phyloP scores from a whole-genome alignment of 371 early-diverging fungal genomes.

The Mucor saturninus region DNA sequence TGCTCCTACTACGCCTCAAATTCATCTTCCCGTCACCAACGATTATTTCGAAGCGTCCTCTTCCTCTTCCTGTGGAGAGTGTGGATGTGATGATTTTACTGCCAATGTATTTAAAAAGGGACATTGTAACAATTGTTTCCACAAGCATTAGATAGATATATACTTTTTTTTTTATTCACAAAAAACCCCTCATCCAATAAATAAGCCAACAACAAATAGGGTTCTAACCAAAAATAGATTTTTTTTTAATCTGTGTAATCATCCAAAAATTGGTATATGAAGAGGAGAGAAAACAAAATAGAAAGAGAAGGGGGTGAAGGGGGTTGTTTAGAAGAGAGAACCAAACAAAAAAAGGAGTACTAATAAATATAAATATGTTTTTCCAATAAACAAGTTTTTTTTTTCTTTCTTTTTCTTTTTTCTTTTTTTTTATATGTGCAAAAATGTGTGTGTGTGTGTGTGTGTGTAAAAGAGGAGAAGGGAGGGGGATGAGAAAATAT shows the following conservation, averaged over 20 bases:
- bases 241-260: no score
- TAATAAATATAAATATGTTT: background rate
- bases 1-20: slow-evolving; percentile 20
- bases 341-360: background rate
- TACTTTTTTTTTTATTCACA: background rate
- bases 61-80: slow-evolving; percentile 33
- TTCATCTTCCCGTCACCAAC: background rate
- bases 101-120: slow-evolving; percentile 71
- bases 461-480: background rate
- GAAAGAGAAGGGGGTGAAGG: background rate
- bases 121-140: slow-evolving; percentile 73
- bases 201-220: background rate
- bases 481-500: background rate
- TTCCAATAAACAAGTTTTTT: background rate
- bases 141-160: slow-evolving; percentile 48
- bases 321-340: background rate
- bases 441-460: background rate
- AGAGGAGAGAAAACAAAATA: background rate
- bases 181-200: background rate
- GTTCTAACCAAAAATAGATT: background rate
- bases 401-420: background rate
- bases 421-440: background rate
- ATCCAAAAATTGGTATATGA: background rate
- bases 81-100: slow-evolving; percentile 70
- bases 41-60: slow-evolving; percentile 14